These are phyloP conservation scores for Stemphylium beticola DNA, from an alignment of 2,329 filamentous ascomycete genomes.

Conservation along the genomic window DNA sequence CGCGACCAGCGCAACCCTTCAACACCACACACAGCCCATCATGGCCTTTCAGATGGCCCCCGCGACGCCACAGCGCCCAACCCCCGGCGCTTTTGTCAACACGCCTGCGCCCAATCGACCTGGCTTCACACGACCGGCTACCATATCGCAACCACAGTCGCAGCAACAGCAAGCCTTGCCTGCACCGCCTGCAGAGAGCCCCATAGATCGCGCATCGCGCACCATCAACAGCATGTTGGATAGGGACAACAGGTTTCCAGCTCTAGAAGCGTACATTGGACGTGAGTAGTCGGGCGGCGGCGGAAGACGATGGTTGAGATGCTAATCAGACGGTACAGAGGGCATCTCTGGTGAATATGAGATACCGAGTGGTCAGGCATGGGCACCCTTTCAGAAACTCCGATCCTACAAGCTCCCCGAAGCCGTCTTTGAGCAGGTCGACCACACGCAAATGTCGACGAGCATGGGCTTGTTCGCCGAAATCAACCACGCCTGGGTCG, in stretches of 20 bases:
- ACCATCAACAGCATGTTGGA: constrained; percentile 82
- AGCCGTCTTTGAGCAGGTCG: constrained; percentile 89
- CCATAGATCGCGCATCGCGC: constrained; percentile 78
- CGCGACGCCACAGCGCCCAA: constrained; percentile 68
- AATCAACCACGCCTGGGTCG: constrained; percentile 92
- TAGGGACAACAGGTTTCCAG: constrained; percentile 80
- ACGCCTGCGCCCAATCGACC: constrained; percentile 66
- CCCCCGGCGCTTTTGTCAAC: constrained; percentile 77
- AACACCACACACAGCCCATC: constrained; percentile 14
- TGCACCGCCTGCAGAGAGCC: constrained; percentile 53
- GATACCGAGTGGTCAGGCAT: constrained; percentile 69
- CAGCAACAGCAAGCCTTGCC: constrained; percentile 33
- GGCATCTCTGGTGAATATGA: constrained; percentile 94
- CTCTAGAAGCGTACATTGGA: constrained; percentile 86
- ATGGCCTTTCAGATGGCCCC: constrained; percentile 42
- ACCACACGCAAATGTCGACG: constrained; percentile 84
- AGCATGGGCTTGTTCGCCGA: constrained; percentile 94
- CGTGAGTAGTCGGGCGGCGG: constrained; percentile 62
- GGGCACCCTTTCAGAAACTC: constrained; percentile 88
- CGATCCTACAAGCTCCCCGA: constrained; percentile 91
- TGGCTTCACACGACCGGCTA: constrained; percentile 32
- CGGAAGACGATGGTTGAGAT: constrained; percentile 3
- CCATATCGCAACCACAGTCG: constrained; percentile 33
- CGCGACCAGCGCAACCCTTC: constrained; percentile 24
- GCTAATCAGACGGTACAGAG: constrained; percentile 61